Evolutionary conservation across 768 basidiomycete genomes (phyloP).

Genomic region (Sistotremastrum suecicum): DNA sequence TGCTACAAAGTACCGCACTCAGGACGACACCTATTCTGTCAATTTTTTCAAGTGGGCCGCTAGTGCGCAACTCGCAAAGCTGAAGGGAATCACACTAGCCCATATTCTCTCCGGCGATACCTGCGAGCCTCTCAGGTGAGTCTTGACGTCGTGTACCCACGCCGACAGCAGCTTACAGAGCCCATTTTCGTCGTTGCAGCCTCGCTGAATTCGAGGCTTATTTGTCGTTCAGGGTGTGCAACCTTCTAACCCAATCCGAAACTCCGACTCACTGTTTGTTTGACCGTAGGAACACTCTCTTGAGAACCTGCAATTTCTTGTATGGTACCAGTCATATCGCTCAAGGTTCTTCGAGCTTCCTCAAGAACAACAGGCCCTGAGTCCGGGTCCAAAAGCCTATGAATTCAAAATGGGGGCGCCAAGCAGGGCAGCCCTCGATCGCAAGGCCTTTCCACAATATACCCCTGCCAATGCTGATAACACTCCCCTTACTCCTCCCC

Average conservation of each 20-base stretch:
- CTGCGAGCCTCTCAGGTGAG: conserved; percentile 23
- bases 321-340: conserved; percentile 27
- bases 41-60: too few relatives aligned
- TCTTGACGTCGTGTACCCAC: background rate
- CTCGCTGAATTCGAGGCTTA: conserved; percentile 17
- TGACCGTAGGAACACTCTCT: conserved; percentile 16
- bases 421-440: background rate
- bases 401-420: background rate
- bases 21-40: too few relatives aligned
- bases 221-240: conserved; percentile 6
- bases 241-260: background rate
- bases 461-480: background rate
- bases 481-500: background rate
- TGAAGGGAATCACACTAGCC: conserved; percentile 11
- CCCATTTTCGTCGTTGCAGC: conserved; percentile 8
- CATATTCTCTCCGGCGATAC: conserved; percentile 25
- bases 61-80: too few relatives aligned
- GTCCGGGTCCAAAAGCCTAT: conserved; percentile 3
- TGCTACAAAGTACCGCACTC: too few relatives aligned
- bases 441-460: conserved; percentile 1
- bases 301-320: conserved; percentile 22
- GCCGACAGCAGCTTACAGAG: background rate
- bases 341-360: conserved; percentile 19
- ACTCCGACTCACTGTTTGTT: background rate
- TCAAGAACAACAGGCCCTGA: conserved; percentile 6